Percentiles rank a stretch among this genome's conserved stretches.
Conservation (phyloP, 2,329 filamentous ascomycete species). For the Talaromyces rugulosus region DNA sequence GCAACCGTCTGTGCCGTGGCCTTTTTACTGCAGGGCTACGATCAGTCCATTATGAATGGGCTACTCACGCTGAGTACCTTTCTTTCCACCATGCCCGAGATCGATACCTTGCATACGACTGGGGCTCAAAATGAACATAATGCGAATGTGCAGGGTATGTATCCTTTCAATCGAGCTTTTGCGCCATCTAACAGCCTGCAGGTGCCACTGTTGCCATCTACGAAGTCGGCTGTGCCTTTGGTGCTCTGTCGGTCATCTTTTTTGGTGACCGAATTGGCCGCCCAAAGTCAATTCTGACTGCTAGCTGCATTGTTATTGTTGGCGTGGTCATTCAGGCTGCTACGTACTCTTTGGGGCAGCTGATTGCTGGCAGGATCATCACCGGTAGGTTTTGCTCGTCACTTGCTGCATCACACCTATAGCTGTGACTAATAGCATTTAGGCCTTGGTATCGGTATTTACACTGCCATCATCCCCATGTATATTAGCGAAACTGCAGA, state of each 20-base stretch:
- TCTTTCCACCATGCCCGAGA: slow-evolving; percentile 50
- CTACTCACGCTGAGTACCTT: slow-evolving; percentile 66
- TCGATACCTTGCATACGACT: slow-evolving; percentile 42
- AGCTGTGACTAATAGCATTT: neutral
- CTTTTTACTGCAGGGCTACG: slow-evolving; percentile 17
- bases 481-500: slow-evolving; percentile 44
- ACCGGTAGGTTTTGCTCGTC: neutral
- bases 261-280: slow-evolving; percentile 45
- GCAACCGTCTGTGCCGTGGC: slow-evolving; percentile 13
- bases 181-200: neutral
- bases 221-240: slow-evolving; percentile 24
- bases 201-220: slow-evolving; percentile 25
- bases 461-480: slow-evolving; percentile 43
- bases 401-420: neutral
- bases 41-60: slow-evolving; percentile 34
- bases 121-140: slow-evolving; percentile 17
- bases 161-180: neutral
- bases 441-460: slow-evolving; percentile 43
- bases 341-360: slow-evolving; percentile 35
- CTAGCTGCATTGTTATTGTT: slow-evolving; percentile 37
- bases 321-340: slow-evolving; percentile 42
- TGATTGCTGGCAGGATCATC: slow-evolving; percentile 36
- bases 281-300: slow-evolving; percentile 36
- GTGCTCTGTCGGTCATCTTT: slow-evolving; percentile 35
- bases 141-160: slow-evolving; percentile 21